These are phyloP conservation scores for Fusarium sp. DNA, from an alignment of 2,329 filamentous ascomycete species.

Conservation along the genomic window DNA sequence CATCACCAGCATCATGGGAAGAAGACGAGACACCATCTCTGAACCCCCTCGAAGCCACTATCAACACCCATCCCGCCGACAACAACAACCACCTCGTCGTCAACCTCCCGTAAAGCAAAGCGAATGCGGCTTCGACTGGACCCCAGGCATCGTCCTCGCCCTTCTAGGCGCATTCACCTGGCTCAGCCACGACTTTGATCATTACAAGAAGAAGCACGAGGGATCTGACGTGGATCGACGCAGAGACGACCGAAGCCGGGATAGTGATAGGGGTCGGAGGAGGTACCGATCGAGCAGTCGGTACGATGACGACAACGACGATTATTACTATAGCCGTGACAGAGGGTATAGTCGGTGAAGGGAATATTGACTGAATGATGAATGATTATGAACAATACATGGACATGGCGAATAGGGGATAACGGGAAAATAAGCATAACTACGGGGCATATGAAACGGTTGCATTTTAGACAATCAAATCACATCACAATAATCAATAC, in stretches of 20 bases:
- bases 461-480: slow-evolving; percentile 9
- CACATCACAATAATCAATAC: neutral
- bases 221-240: slow-evolving; percentile 8
- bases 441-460: slow-evolving; percentile 2
- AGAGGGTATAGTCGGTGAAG: slow-evolving; percentile 33
- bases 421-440: neutral
- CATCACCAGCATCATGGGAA: slow-evolving; percentile 29
- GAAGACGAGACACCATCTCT: slow-evolving; percentile 36
- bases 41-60: slow-evolving; percentile 29
- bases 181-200: slow-evolving; percentile 58
- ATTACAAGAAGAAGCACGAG: slow-evolving; percentile 27
- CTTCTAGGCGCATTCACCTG: slow-evolving; percentile 54
- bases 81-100: slow-evolving; percentile 15
- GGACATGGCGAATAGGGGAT: neutral
- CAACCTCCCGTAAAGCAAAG: slow-evolving; percentile 54
- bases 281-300: slow-evolving; percentile 28
- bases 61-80: slow-evolving; percentile 9
- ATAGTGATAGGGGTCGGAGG: slow-evolving; percentile 34
- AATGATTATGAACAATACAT: slow-evolving; percentile 15
- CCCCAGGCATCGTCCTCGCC: slow-evolving; percentile 57
- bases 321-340: slow-evolving; percentile 19
- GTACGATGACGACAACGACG: slow-evolving; percentile 27
- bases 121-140: slow-evolving; percentile 58
- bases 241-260: slow-evolving; percentile 10
- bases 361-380: neutral